Percentiles rank a stretch among this genome's conserved stretches.
These are phyloP conservation scores for Penicillium maclennaniae DNA, from an alignment of 495 filamentous ascomycete genomes.

Conservation along the genomic window DNA sequence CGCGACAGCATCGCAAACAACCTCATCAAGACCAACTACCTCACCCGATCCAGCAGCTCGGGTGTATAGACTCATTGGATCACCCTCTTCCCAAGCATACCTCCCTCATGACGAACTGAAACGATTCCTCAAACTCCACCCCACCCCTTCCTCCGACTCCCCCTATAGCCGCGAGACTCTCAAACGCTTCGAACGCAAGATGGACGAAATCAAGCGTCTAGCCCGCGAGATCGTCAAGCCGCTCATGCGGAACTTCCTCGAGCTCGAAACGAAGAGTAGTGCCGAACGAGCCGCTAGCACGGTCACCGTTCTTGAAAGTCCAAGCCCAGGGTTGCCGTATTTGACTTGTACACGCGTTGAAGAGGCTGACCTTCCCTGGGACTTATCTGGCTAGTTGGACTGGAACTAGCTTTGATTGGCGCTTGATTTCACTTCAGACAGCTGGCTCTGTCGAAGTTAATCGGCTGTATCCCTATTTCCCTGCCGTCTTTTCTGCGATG, in stretches of 20 bases:
- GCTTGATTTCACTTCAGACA: constrained; percentile 7
- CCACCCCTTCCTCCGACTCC: constrained; percentile 47
- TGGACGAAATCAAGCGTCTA: constrained; percentile 81
- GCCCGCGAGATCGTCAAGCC: constrained; percentile 81
- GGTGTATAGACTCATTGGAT: constrained; percentile 69
- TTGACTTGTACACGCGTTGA: constrained; percentile 76
- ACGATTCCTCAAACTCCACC: constrained; percentile 70
- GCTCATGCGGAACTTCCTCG: constrained; percentile 77
- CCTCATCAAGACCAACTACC: constrained; percentile 16
- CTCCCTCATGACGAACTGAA: constrained; percentile 83
- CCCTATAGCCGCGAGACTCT: constrained; percentile 73
- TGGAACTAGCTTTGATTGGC: not conserved
- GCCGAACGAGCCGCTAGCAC: constrained; percentile 9
- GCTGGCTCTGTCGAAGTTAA: constrained; percentile 13
- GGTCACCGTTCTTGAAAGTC: constrained; percentile 16
- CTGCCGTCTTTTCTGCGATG: constrained; percentile 8
- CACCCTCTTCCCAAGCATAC: constrained; percentile 55
- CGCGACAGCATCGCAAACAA: constrained; percentile 26
- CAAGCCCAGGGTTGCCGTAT: constrained; percentile 55
- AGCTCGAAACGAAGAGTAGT: constrained; percentile 60
- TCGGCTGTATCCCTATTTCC: constrained; percentile 5
- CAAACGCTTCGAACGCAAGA: constrained; percentile 73
- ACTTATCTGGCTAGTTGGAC: constrained; percentile 24
- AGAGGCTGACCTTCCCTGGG: constrained; percentile 78
- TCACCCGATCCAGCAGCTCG: constrained; percentile 46